Evolutionary conservation across 768 basidiomycete genomes (phyloP), one percentile per base, ranked within the genome.

Genomic region (Mycena vulgaris): DNA sequence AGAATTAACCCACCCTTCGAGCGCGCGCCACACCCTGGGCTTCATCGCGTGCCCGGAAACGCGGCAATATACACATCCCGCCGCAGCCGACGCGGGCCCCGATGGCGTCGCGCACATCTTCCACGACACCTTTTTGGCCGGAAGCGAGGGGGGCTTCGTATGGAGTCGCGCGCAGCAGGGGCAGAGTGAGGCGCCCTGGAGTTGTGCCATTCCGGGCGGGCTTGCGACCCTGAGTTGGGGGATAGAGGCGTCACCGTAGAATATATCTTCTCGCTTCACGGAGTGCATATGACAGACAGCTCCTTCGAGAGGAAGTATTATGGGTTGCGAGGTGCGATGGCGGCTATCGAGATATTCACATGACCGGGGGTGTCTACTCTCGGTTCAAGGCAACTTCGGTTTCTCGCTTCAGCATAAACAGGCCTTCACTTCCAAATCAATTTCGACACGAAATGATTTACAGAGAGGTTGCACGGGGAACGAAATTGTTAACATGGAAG

Each of bases 131-230:
- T 90, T 90, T 52, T 57, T 87, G n/a, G 86, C 82, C 2, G 81
- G 82, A 14, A 90, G 87, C 60, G 89, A 90, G 75, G 88, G 89
- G 63, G 89, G 89, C 11, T 86, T 89, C 68, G 71, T 88, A 21
- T 73, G 85, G 21, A 76, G 76, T 27, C 76, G 77, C 10, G 47
- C 65, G 17, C 30, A 68, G 45, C 65, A 40, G 4, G 69, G 64
- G 17, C 31, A 13, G 21, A 60, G 68, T 27, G 77, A 84, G 57
- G 49, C 73, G 31, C 56, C 78, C 10, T 88, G 87, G 87, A 83
- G 75, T 60, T 87, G 86, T 70, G 78, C 77, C 13, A 77, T 83
- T 40, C 80, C 84, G 0, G 87, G 87, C 11, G 75, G 78, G 23
- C 61, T 77, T 19, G 79, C 72, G 3, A 66, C 71, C 30, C 68